Evolutionary conservation across 1,284 basidiomycete genomes (phyloP).

Genomic region (Heterobasidion occidentale): DNA sequence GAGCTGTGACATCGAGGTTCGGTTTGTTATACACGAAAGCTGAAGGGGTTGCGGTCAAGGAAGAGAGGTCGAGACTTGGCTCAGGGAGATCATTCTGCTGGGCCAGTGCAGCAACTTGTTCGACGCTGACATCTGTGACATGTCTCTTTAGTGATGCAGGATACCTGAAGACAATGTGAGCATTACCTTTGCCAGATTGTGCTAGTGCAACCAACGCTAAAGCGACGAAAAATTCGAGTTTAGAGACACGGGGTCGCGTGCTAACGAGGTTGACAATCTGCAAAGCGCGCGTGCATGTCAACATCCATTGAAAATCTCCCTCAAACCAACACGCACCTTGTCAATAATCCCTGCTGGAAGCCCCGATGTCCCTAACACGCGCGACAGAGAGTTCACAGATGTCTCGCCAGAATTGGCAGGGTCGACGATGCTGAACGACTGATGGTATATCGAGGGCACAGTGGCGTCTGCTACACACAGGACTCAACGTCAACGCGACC

Average conservation of each 20-base stretch:
- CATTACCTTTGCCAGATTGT: slow-evolving; percentile 68
- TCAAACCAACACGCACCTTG: slow-evolving; percentile 36
- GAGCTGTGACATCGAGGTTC: slow-evolving; percentile 26
- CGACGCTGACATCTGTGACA: slow-evolving; percentile 60
- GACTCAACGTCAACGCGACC: neutral
- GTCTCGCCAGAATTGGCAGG: slow-evolving; percentile 59
- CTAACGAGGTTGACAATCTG: slow-evolving; percentile 82
- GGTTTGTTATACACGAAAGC: slow-evolving; percentile 30
- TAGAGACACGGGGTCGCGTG: slow-evolving; percentile 68
- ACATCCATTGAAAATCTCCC: no score
- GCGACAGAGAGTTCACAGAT: slow-evolving; percentile 74
- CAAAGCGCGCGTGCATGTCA: neutral
- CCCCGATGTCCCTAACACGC: slow-evolving; percentile 67
- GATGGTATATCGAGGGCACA: slow-evolving; percentile 72
- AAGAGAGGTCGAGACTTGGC: slow-evolving; percentile 55
- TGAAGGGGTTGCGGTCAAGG: slow-evolving; percentile 45
- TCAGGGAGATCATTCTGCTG: slow-evolving; percentile 66
- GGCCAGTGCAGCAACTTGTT: slow-evolving; percentile 69
- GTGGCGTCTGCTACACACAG: slow-evolving; percentile 54
- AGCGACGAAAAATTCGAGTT: slow-evolving; percentile 83
- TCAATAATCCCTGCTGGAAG: slow-evolving; percentile 79
- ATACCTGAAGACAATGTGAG: slow-evolving; percentile 9
- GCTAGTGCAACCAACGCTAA: slow-evolving; percentile 80
- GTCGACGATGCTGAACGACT: slow-evolving; percentile 68
- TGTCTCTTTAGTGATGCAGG: neutral